Percentiles rank a stretch among this genome's conserved stretches.
These are phyloP conservation scores for Pseudognaphalium luteoalbum DNA, from an alignment of 129 eudicot species.

Conservation along the genomic window DNA sequence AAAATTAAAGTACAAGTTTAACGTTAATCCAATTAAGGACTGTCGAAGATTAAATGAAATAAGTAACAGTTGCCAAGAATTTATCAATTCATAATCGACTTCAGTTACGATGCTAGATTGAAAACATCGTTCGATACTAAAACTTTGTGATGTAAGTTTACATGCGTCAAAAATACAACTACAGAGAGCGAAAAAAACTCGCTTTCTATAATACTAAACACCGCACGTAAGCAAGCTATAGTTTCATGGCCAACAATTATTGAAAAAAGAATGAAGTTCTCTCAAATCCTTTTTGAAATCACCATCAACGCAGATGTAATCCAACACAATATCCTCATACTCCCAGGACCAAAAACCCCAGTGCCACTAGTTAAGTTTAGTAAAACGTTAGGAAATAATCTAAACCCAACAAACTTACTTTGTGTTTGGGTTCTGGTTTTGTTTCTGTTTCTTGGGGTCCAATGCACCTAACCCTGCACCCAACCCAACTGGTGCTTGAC, in stretches of 20 bases:
- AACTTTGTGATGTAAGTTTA: constrained; percentile 35
- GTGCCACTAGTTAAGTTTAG: constrained; percentile 8
- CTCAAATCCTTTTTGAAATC: constrained; percentile 19
- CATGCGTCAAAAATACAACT: constrained; percentile 35
- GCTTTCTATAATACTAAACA: constrained; percentile 4
- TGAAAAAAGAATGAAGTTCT: constrained; percentile 33
- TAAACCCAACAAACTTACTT: constrained; percentile 29
- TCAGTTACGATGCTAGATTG: background rate
- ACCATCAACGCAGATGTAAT: background rate
- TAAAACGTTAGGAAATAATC: constrained; percentile 31
- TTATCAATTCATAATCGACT: background rate
- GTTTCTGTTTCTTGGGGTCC: constrained; percentile 71
- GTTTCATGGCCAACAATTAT: constrained; percentile 37
- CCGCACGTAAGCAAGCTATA: background rate
- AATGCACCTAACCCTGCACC: constrained; percentile 70
- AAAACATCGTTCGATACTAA: constrained; percentile 16
- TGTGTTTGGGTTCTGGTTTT: background rate
- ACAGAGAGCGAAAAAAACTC: constrained; percentile 20
- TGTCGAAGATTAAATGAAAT: background rate
- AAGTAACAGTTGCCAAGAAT: background rate
- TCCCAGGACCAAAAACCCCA: constrained; percentile 16
- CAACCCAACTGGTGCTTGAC: constrained; percentile 70
- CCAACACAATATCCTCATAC: constrained; percentile 18
- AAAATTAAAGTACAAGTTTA: background rate
- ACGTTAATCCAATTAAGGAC: background rate